Conservation (phyloP, 139 green algal genomes). For the Chlorella sp. region DNA sequence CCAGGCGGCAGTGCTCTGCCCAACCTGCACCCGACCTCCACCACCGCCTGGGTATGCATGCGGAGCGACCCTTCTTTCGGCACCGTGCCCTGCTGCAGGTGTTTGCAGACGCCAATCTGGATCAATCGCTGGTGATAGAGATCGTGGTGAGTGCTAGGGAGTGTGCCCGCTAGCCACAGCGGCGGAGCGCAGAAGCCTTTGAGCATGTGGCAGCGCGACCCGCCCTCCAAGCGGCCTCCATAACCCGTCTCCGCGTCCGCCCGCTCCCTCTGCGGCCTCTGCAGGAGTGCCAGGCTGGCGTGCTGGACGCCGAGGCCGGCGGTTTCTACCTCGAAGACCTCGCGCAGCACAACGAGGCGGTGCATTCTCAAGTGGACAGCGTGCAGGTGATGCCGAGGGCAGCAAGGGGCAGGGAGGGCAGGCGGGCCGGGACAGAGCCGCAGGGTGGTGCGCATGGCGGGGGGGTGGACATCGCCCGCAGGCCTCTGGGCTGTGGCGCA, state of each 20-base stretch:
- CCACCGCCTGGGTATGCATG: background rate
- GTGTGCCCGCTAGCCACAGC: too few species aligned
- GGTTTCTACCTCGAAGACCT: conserved; percentile 56
- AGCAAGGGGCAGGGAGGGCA: too few species aligned
- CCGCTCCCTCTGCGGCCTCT: background rate
- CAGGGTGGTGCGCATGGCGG: too few species aligned
- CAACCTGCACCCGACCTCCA: too few species aligned
- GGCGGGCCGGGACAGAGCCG: too few species aligned
- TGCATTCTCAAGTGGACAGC: conserved; percentile 21
- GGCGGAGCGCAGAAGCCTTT: too few species aligned
- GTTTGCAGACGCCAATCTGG: conserved; percentile 55
- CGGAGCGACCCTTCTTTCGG: background rate
- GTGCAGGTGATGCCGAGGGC: background rate
- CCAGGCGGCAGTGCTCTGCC: too few species aligned
- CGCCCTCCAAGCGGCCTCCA: background rate
- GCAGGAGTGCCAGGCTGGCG: conserved; percentile 44
- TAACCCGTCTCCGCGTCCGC: background rate
- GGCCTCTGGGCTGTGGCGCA: too few species aligned
- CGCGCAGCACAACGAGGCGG: conserved; percentile 47
- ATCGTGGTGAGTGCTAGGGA: conserved; percentile 56
- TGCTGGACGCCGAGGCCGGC: conserved; percentile 28
- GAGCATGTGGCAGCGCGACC: too few species aligned
- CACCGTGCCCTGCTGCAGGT: conserved; percentile 36
- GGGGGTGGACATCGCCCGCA: too few species aligned
- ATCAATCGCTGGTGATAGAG: conserved; percentile 75